Evolutionary conservation across 805 yeast species (phyloP), one percentile per base, ranked within the genome.

Genomic region (Kluyveromyces starmeri): DNA sequence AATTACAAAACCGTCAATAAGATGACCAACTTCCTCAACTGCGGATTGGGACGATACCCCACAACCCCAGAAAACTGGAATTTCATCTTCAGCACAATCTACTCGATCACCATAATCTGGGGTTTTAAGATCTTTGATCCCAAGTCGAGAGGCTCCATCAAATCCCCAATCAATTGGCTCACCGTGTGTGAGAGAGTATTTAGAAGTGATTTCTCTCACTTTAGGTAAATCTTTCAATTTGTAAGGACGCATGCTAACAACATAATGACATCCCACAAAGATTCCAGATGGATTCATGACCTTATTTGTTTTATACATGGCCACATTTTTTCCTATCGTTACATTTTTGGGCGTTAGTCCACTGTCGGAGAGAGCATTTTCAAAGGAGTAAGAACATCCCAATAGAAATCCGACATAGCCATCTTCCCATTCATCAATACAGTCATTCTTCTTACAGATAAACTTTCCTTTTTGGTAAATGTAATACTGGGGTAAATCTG

Each of bases 31-130:
- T 16, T 45, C 38, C 34, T 47, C 42, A 11, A 59, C 58, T 3
- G 62, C 64, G 3, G 46, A 28, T 38, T 62, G 67, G 4, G 68
- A 65, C 7, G 68, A 63, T 15, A 65, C 67, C 5, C 68, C 68
- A 37, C 69, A 64, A 2, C 59, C 68, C 68, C 68, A 65, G 36
- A 65, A 64, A 2, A 63, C 66, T 2, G 70, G 69, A 3, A 64
- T 37, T 34, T 64, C 68, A 28, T 50, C 65, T 0, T 46, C 55
- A 7, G 41, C 43, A 12, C 62, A 47, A 3, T 40, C 51, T 4
- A 56, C 47, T 1, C 53, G 24, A 11, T 61, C 64, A 5, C 68
- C 68, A 42, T 48, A 63, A 8, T 64, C 68, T 1, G 67, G 68
- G 5, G 33, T 37, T 2, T 19, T 35, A 5, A 63, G 30, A 32